These are phyloP conservation scores for Oenanthe sinensis DNA, from an alignment of 129 eudicot species.

Conservation along the genomic window DNA sequence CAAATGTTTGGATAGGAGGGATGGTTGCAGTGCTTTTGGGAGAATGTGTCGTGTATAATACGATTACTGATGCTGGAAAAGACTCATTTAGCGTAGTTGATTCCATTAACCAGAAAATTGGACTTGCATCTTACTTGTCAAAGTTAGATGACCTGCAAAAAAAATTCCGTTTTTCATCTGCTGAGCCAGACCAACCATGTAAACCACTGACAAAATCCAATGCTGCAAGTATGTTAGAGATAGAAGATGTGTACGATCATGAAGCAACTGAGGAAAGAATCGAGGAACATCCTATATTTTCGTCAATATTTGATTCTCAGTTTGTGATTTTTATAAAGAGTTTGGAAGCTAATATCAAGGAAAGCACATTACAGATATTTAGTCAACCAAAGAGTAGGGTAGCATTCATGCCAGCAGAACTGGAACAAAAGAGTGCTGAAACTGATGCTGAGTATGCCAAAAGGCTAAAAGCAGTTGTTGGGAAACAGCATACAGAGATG, in stretches of 20 bases:
- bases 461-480: constrained; percentile 68
- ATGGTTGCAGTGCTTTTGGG: constrained; percentile 72
- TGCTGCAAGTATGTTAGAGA: constrained; percentile 75
- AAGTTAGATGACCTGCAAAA: constrained; percentile 81
- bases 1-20: constrained; percentile 60
- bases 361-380: constrained; percentile 54
- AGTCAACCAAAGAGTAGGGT: constrained; percentile 79
- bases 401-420: constrained; percentile 75
- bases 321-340: constrained; percentile 46
- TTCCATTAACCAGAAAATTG: constrained; percentile 74
- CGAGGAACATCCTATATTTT: constrained; percentile 70
- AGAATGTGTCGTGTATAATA: constrained; percentile 60
- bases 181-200: constrained; percentile 41
- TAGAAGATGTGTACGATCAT: constrained; percentile 58
- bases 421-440: constrained; percentile 67
- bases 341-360: constrained; percentile 58
- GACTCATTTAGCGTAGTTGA: constrained; percentile 76
- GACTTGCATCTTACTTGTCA: constrained; percentile 59
- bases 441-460: constrained; percentile 54
- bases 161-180: constrained; percentile 54
- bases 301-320: constrained; percentile 51
- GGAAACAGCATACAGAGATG: constrained; percentile 75
- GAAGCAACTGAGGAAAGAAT: constrained; percentile 35
- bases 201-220: constrained; percentile 69
- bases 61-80: constrained; percentile 36